These are phyloP conservation scores for Oryza officinalis DNA, from an alignment of 176 grass and related monocot genomes.

Conservation along the genomic window DNA sequence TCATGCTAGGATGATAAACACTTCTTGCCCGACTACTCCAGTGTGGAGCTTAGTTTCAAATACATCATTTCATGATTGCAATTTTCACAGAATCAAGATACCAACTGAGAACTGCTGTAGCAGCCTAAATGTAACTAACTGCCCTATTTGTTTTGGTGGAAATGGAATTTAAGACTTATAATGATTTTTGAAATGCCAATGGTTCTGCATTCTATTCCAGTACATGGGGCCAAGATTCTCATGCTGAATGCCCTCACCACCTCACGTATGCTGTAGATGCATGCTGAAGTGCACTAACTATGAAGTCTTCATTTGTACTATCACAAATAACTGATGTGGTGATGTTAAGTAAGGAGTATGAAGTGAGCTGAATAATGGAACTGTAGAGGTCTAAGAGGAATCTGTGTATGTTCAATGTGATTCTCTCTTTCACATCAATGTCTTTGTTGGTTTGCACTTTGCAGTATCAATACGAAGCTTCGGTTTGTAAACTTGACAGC, in stretches of 20 bases:
- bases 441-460: not conserved
- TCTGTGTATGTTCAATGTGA: not conserved
- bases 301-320: not conserved
- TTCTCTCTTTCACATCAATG: not conserved
- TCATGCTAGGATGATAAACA: constrained; percentile 8
- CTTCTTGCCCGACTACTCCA: not conserved
- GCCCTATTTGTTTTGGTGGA: not conserved
- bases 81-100: constrained; percentile 14
- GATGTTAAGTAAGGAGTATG: not conserved
- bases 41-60: constrained; percentile 21
- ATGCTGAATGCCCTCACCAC: not conserved
- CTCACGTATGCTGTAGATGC: not conserved
- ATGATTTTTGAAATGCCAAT: not conserved
- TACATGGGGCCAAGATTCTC: not conserved
- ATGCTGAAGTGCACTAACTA: not conserved
- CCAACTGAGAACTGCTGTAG: not conserved
- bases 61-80: not conserved
- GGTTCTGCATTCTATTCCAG: not conserved
- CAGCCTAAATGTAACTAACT: not conserved
- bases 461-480: not conserved
- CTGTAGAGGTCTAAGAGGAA: not conserved
- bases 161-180: not conserved
- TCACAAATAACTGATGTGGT: not conserved
- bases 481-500: not conserved
- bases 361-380: constrained; percentile 8